Percentiles rank a stretch among this genome's conserved stretches.
These are phyloP conservation scores for Ceratocystiopsis brevicomis DNA, from an alignment of 2,329 filamentous ascomycete species.

Conservation along the genomic window DNA sequence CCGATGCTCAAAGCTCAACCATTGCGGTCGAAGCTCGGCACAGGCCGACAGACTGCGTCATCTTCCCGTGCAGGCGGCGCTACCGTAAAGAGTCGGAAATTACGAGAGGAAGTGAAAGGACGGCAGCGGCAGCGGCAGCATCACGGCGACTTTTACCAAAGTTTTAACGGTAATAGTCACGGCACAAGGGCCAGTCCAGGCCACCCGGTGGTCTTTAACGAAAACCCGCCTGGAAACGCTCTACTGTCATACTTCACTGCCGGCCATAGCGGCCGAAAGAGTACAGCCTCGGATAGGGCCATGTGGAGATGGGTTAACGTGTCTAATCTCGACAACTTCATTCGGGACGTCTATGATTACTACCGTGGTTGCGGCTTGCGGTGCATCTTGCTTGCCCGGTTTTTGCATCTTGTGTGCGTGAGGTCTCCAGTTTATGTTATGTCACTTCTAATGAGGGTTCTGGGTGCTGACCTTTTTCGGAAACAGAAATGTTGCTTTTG, in stretches of 20 bases:
- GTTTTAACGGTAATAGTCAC: too few species aligned
- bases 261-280: conserved; percentile 1
- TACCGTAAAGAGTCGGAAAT: conserved; percentile 25
- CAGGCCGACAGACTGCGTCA: not conserved
- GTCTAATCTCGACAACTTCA: conserved; percentile 72
- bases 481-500: conserved; percentile 56
- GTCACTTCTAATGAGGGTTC: too few species aligned
- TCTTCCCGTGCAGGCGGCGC: conserved; percentile 9
- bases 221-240: conserved; percentile 3
- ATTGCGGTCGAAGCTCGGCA: conserved; percentile 5
- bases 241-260: conserved; percentile 8
- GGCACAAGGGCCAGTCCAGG: too few species aligned
- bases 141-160: conserved; percentile 12
- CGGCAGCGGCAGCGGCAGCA: conserved; percentile 37
- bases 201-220: too few species aligned
- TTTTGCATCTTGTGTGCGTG: conserved; percentile 53
- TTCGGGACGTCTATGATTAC: conserved; percentile 71
- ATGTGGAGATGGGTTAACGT: conserved; percentile 91
- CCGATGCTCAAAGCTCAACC: conserved; percentile 10
- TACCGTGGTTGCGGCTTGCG: conserved; percentile 67
- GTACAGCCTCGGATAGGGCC: conserved; percentile 47
- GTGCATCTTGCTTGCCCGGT: conserved; percentile 59
- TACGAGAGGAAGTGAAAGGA: conserved; percentile 35
- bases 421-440: not conserved
- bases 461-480: not conserved